Evolutionary conservation across 176 grass and related monocot species (phyloP).

Genomic region (Lolium multiflorum): DNA sequence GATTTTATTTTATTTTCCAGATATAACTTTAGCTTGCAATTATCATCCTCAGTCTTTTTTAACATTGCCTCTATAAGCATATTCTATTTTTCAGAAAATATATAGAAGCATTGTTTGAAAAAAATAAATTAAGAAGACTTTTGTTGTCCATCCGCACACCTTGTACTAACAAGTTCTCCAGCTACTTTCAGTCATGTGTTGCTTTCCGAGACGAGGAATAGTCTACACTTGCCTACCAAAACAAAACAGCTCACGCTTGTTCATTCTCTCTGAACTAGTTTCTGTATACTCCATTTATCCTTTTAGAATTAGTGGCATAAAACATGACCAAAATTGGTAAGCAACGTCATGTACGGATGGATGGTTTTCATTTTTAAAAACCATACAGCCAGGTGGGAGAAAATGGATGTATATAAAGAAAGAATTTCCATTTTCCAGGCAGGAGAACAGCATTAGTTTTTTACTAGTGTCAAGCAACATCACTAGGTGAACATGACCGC

Average conservation of each 20-base stretch:
- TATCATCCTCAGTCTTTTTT: background rate
- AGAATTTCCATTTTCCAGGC: background rate
- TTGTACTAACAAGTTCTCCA: conserved; percentile 2
- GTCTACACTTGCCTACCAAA: background rate
- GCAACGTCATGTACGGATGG: background rate
- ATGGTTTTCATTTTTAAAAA: background rate
- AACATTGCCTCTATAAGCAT: no score
- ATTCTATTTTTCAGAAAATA: background rate
- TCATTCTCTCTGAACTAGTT: background rate
- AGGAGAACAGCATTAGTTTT: background rate
- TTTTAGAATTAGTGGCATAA: background rate
- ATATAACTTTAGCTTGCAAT: background rate
- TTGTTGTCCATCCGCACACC: background rate
- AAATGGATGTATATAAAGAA: background rate
- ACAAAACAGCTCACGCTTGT: background rate
- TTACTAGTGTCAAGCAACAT: background rate
- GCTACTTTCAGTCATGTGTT: background rate
- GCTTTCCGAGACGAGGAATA: conserved; percentile 1
- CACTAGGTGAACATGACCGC: background rate
- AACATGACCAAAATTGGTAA: background rate
- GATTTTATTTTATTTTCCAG: background rate
- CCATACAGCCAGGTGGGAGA: background rate
- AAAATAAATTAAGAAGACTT: background rate
- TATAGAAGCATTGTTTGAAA: background rate
- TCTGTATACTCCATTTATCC: background rate